Base-by-base conservation (phyloP, 129 eudicot genomes). In the Ambrosia artemisiifolia region DNA sequence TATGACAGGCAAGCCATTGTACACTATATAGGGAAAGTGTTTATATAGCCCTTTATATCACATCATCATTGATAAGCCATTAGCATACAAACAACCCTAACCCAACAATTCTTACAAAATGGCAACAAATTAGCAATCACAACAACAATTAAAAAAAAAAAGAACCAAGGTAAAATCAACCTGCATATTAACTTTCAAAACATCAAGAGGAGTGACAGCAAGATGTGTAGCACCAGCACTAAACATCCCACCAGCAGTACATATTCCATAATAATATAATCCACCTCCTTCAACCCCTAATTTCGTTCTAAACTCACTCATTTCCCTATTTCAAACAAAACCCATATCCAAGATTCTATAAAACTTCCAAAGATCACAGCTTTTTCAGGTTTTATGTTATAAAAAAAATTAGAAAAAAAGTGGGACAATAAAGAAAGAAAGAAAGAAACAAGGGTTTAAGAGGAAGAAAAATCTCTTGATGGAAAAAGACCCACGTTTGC, bases 151-250 rank as follows among this genome's bases (percentile, higher is more conserved):
- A 33, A 3, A 11, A 69, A 51, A 69, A 69, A 2, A 11, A 18
- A 35, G 34, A 63, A 11, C 3, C 8, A 19, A 67, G 1, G 30
- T 11, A 56, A 24, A 13, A 4, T 14, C 10, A 2, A 85, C 96
- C 88, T 93, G 98, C 98, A 93, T 93, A 82, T 93, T 87, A 67
- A 93, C 98, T 80, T 93, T 93, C 75, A 93, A 80, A 35, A 93
- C 96, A 80, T 93, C 98, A 32, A 93, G 96, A 56, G 98, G 98
- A 50, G 98, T 93, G 59, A 89, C 81, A 60, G 92, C 90, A 75
- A 93, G 91, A 85, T 93, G 98, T 77, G 98, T 84, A 66, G 95
- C 83, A 11, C 92, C 98, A 65, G 98, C 96, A 59, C 98, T 89
- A 76, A 93, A 83, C 95, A 93, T 89, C 38, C 98, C 96, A 24